Percentiles rank a stretch among this genome's conserved stretches.
Conservation (phyloP, 2,329 filamentous ascomycete genomes). For the Alternaria arborescens region DNA sequence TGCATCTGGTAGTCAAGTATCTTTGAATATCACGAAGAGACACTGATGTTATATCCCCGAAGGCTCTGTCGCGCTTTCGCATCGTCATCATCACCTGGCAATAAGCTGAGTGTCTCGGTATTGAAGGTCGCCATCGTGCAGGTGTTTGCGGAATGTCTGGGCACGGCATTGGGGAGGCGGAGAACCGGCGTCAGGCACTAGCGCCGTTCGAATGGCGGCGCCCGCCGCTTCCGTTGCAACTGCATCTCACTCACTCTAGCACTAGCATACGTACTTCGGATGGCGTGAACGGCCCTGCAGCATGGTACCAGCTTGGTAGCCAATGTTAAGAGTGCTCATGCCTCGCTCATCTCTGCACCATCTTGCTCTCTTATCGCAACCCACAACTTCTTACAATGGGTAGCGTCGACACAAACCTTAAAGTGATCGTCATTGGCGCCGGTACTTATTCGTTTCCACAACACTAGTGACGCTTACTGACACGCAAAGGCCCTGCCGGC, state of each 20-base stretch:
- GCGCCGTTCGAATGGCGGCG: neutral
- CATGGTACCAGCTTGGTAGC: neutral
- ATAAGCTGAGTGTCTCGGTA: neutral
- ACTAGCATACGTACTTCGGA: neutral
- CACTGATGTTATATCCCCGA: fast-evolving
- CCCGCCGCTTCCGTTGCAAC: constrained; percentile 18
- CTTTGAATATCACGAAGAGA: too few species aligned
- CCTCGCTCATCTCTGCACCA: neutral
- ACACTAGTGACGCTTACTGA: neutral
- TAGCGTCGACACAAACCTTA: constrained; percentile 18
- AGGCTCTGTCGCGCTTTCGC: too few species aligned
- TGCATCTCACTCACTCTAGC: neutral
- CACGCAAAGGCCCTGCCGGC: constrained; percentile 50
- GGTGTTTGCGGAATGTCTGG: neutral
- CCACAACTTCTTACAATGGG: constrained; percentile 1
- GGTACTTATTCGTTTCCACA: constrained; percentile 11
- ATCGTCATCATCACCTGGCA: neutral
- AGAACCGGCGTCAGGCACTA: constrained; percentile 27
- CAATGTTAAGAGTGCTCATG: neutral
- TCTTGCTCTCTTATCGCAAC: neutral
- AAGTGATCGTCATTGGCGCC: constrained; percentile 38
- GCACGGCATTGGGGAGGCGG: constrained; percentile 19
- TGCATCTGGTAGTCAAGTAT: too few species aligned
- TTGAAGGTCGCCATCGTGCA: neutral
- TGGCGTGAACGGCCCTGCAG: neutral